Percentiles rank a stretch among this genome's conserved stretches.
Conservation (phyloP, 192 early-diverging fungal species). For the Rhizophagus clarus region DNA sequence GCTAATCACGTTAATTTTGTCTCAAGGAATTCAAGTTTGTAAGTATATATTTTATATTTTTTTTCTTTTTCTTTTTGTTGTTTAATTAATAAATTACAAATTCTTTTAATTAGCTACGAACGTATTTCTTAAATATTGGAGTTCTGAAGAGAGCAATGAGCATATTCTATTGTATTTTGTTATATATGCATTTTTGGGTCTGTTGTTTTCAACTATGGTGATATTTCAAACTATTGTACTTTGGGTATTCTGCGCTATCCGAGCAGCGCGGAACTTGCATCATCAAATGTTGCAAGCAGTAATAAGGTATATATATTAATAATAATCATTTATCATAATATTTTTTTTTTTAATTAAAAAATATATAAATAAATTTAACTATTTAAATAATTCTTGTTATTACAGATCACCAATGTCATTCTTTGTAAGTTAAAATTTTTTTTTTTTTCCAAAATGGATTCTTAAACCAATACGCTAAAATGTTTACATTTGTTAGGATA, state of each 20-base stretch:
- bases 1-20: slow-evolving; percentile 56
- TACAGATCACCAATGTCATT: slow-evolving; percentile 68
- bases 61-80: neutral
- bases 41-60: neutral
- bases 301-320: slow-evolving; percentile 48
- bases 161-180: slow-evolving; percentile 64
- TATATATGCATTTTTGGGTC: slow-evolving; percentile 81
- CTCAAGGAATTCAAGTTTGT: slow-evolving; percentile 57
- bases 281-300: slow-evolving; percentile 76
- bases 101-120: slow-evolving; percentile 31
- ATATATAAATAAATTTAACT: too few species aligned
- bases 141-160: slow-evolving; percentile 47
- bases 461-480: neutral
- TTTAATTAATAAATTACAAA: neutral
- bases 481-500: slow-evolving; percentile 44
- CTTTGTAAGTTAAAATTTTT: slow-evolving; percentile 43
- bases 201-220: slow-evolving; percentile 65
- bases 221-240: slow-evolving; percentile 71
- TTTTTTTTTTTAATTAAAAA: neutral
- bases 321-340: neutral
- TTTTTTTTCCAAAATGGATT: neutral
- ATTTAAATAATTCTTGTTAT: neutral
- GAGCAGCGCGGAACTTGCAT: slow-evolving; percentile 70
- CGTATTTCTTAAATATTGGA: slow-evolving; percentile 78
- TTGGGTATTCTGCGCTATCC: slow-evolving; percentile 80